These are phyloP conservation scores for Paramecium sonneborni DNA, from an alignment of 73 alveolate genomes.

Conservation along the genomic window DNA sequence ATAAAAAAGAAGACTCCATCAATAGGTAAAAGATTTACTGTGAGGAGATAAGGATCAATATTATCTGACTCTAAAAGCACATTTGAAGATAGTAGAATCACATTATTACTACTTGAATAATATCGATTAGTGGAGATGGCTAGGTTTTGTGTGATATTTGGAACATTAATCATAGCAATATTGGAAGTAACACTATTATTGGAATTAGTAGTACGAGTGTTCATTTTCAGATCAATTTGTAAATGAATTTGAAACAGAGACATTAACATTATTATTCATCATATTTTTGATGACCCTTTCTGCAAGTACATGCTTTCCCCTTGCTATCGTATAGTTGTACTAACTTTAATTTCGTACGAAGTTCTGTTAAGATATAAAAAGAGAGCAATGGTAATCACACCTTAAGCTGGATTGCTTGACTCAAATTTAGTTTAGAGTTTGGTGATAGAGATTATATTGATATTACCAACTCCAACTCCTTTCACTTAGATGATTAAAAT, in stretches of 20 bases:
- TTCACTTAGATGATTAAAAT: background rate
- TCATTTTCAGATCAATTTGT: background rate
- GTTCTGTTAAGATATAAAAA: background rate
- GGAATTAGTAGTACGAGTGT: background rate
- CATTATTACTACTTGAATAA: slow-evolving; percentile 16
- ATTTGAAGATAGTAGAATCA: slow-evolving; percentile 35
- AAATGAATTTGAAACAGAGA: background rate
- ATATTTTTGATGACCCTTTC: background rate
- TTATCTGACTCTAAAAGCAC: background rate
- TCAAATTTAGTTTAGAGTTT: background rate
- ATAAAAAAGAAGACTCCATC: background rate
- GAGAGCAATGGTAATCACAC: slow-evolving; percentile 2
- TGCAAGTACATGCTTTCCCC: slow-evolving; percentile 10
- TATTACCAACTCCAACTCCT: slow-evolving; percentile 44
- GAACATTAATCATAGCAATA: background rate
- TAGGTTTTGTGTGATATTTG: background rate
- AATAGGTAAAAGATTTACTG: background rate
- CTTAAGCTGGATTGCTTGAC: background rate
- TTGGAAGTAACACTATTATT: background rate
- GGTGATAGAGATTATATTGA: background rate
- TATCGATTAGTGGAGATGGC: background rate
- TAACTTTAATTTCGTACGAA: background rate
- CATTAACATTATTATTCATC: background rate
- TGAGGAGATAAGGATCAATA: background rate
- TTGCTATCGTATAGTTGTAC: background rate